Percentiles rank a stretch among this genome's conserved stretches.
Evolutionary conservation across 2,329 filamentous ascomycete genomes (phyloP).

Genomic region (Fusarium pseudonygamai): DNA sequence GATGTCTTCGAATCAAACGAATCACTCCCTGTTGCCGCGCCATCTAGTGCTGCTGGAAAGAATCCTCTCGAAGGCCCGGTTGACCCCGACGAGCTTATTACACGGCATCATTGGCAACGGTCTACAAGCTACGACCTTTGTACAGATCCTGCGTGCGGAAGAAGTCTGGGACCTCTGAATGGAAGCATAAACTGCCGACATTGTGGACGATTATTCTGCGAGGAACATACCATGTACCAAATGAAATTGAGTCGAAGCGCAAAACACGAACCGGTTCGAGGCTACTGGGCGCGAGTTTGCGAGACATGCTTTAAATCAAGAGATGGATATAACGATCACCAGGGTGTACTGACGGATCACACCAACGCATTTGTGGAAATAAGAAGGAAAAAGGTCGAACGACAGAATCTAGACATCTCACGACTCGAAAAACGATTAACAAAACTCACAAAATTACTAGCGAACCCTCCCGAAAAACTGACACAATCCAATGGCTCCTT

Average conservation of each 20-base stretch:
- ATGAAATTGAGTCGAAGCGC: conserved; percentile 95
- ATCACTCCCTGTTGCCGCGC: conserved; percentile 53
- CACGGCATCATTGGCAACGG: conserved; percentile 88
- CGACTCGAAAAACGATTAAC: conserved; percentile 91
- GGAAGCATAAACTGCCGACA: conserved; percentile 93
- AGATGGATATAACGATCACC: conserved; percentile 93
- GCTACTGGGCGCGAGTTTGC: conserved; percentile 93
- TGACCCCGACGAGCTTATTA: conserved; percentile 92
- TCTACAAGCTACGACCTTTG: conserved; percentile 79
- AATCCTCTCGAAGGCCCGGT: conserved; percentile 54
- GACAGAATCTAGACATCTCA: conserved; percentile 86
- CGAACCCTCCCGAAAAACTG: conserved; percentile 76
- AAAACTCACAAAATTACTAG: conserved; percentile 85
- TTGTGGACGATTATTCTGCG: conserved; percentile 93
- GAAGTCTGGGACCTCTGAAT: conserved; percentile 79
- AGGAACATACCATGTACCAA: conserved; percentile 99
- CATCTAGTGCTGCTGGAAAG: conserved; percentile 50
- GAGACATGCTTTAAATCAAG: conserved; percentile 99
- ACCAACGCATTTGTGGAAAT: conserved; percentile 74
- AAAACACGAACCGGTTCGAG: conserved; percentile 86
- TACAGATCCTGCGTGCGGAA: conserved; percentile 86
- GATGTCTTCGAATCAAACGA: conserved; percentile 96
- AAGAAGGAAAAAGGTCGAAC: conserved; percentile 82
- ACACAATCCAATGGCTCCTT: conserved; percentile 60
- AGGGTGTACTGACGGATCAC: conserved; percentile 76